These are phyloP conservation scores for Colletotrichum eremochloae DNA, from an alignment of 2,329 filamentous ascomycete species.

Conservation along the genomic window DNA sequence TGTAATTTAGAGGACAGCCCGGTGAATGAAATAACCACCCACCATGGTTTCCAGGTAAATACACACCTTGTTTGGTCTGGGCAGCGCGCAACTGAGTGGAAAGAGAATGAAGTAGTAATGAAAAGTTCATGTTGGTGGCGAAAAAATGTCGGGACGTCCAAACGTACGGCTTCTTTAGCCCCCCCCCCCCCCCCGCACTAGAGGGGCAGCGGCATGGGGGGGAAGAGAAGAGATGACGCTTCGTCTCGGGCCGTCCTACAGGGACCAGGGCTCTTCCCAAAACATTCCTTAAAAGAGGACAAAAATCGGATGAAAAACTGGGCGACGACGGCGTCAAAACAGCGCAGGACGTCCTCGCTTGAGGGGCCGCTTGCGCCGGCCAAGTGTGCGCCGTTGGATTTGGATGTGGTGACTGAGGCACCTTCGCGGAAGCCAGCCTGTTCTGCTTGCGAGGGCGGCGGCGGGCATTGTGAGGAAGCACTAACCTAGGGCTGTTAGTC, in stretches of 20 bases:
- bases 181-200: constrained; percentile 11
- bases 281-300: constrained; percentile 9
- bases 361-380: background rate
- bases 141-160: constrained; percentile 5
- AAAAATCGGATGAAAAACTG: constrained; percentile 24
- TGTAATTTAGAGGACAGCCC: background rate
- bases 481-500: background rate
- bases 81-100: background rate
- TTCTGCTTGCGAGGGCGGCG: background rate
- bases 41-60: background rate
- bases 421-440: background rate
- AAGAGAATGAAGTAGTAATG: background rate
- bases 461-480: background rate
- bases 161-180: constrained; percentile 5
- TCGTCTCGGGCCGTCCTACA: constrained; percentile 40
- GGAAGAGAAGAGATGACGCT: constrained; percentile 9
- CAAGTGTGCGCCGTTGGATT: background rate
- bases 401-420: background rate
- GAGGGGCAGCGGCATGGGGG: constrained; percentile 10
- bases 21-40: constrained; percentile 6
- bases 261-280: constrained; percentile 25
- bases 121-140: constrained; percentile 1
- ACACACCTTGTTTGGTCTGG: constrained; percentile 7
- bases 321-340: background rate
- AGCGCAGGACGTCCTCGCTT: background rate